Conservation (phyloP, 768 basidiomycete species). For the Pisolithus orientalis region DNA sequence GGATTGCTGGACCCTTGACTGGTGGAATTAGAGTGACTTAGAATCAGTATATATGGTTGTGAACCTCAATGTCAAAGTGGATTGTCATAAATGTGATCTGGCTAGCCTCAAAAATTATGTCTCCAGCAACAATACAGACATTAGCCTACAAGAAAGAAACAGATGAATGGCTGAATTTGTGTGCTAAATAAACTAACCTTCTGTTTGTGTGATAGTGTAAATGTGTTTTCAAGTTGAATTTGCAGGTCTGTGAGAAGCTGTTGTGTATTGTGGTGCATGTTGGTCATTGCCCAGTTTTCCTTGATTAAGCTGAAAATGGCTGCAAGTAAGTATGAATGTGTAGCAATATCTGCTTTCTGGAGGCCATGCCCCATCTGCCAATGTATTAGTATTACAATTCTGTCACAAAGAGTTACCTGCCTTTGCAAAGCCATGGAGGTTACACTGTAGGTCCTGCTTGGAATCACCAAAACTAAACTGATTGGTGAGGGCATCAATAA, state of each 20-base stretch:
- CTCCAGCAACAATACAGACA: background rate
- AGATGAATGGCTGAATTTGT: background rate
- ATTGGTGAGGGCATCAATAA: background rate
- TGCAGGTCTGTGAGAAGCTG: background rate
- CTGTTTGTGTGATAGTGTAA: background rate
- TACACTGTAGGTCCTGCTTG: background rate
- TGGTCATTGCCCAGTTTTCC: background rate
- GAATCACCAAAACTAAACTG: background rate
- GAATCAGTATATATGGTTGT: background rate
- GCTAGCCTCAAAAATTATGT: background rate
- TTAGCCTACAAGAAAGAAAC: background rate
- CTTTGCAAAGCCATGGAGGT: background rate
- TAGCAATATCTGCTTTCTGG: background rate
- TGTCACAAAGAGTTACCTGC: background rate
- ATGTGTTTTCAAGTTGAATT: background rate
- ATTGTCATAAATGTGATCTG: background rate
- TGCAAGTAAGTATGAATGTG: background rate
- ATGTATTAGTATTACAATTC: background rate
- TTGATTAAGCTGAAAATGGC: background rate
- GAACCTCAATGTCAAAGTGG: background rate
- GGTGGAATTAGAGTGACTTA: background rate
- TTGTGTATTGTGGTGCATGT: background rate
- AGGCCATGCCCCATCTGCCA: background rate
- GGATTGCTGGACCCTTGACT: background rate
- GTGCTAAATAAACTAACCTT: background rate